A percentile compares a stretch with the other conserved stretches of the same genome.
Evolutionary conservation across 2,329 filamentous ascomycete species (phyloP).

Genomic region (Lizonia empirigonia): DNA sequence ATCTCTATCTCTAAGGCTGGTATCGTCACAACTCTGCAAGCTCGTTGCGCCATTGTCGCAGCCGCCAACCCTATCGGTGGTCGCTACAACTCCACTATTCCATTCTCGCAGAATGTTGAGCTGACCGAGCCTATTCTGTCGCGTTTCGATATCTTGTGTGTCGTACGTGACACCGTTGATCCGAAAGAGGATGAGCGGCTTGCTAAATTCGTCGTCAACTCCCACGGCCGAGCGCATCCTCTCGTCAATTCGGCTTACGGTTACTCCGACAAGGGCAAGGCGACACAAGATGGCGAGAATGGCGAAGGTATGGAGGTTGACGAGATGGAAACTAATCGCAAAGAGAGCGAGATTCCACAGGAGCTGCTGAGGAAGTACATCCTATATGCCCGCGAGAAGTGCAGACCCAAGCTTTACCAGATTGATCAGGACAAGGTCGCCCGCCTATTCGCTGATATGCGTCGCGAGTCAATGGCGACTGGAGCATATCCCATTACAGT

Average conservation of each 20-base stretch:
- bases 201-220: constrained; percentile 92
- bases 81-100: constrained; percentile 94
- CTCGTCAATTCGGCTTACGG: constrained; percentile 49
- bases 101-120: constrained; percentile 95
- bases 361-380: constrained; percentile 95
- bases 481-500: constrained; percentile 98
- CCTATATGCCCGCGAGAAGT: constrained; percentile 88
- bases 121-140: constrained; percentile 96
- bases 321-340: constrained; percentile 58
- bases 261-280: constrained; percentile 32
- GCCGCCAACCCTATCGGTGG: constrained; percentile 96
- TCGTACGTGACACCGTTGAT: constrained; percentile 94
- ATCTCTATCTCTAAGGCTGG: constrained; percentile 99
- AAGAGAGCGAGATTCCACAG: constrained; percentile 80
- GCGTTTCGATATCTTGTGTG: constrained; percentile 96
- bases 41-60: constrained; percentile 93
- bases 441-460: constrained; percentile 93
- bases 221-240: constrained; percentile 88
- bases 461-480: constrained; percentile 87
- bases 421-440: constrained; percentile 98
- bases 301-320: constrained; percentile 58
- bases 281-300: constrained; percentile 46
- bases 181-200: constrained; percentile 90
- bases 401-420: constrained; percentile 90
- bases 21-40: constrained; percentile 96